Evolutionary conservation across 148 eudicot genomes (phyloP).

Genomic region (Euryodendron excelsum): DNA sequence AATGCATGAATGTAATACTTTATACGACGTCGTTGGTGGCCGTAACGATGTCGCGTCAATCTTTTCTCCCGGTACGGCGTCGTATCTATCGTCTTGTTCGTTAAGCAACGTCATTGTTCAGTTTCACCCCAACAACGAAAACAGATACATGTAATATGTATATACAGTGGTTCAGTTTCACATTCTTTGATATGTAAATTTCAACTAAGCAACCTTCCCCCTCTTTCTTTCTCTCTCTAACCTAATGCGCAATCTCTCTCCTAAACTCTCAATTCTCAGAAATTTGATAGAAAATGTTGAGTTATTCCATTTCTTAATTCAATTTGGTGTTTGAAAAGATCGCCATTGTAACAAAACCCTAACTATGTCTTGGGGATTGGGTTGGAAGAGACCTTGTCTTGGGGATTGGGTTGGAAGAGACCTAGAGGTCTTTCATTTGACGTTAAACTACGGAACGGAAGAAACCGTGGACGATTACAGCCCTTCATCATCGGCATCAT

Average conservation of each 20-base stretch:
- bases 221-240: neutral
- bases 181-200: neutral
- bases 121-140: neutral
- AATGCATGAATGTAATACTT: too few species aligned
- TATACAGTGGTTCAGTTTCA: constrained; percentile 1
- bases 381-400: constrained; percentile 90
- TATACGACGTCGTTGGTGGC: too few species aligned
- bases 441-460: constrained; percentile 59
- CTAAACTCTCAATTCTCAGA: neutral
- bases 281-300: neutral
- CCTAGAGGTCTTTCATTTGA: constrained; percentile 71
- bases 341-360: neutral
- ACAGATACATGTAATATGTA: neutral
- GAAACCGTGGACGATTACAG: constrained; percentile 26
- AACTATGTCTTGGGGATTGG: constrained; percentile 92
- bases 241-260: neutral
- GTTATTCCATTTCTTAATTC: neutral
- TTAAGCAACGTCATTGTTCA: too few species aligned
- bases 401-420: constrained; percentile 94
- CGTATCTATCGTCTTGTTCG: neutral
- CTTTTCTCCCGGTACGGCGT: neutral
- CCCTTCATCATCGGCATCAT: constrained; percentile 26
- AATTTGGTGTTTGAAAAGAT: constrained; percentile 2
- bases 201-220: neutral
- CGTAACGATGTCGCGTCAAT: neutral